Evolutionary conservation across 1,284 basidiomycete species (phyloP).

Genomic region (Ustilago hordei): DNA sequence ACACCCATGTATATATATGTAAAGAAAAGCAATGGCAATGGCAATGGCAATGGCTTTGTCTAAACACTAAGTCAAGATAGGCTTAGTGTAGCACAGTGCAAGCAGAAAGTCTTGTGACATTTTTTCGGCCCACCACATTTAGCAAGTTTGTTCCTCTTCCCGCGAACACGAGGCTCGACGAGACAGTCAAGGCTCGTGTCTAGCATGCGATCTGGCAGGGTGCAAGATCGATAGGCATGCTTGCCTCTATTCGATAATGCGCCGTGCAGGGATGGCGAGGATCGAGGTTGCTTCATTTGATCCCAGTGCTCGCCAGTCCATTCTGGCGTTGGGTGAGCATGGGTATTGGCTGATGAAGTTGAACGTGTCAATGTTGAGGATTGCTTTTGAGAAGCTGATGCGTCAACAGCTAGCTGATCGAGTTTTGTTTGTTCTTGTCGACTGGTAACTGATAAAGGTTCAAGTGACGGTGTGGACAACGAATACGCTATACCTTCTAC

Average conservation of each 20-base stretch:
- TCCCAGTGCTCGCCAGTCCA: background rate
- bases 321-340: background rate
- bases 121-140: conserved; percentile 26
- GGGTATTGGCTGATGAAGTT: background rate
- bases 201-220: too few relatives aligned
- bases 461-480: too few relatives aligned
- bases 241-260: background rate
- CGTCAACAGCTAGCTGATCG: background rate
- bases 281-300: background rate
- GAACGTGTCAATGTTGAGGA: background rate
- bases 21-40: too few relatives aligned
- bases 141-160: background rate
- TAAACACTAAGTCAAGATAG: background rate
- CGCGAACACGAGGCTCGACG: background rate
- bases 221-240: background rate
- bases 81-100: conserved; percentile 24
- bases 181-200: background rate
- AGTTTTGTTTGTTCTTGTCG: too few relatives aligned
- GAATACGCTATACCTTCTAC: too few relatives aligned
- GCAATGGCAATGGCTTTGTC: background rate
- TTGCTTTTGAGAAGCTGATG: background rate
- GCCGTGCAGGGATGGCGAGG: background rate
- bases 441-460: too few relatives aligned
- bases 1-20: too few relatives aligned
- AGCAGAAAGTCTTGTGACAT: conserved; percentile 47